Percentiles rank a stretch among this genome's conserved stretches.
Conservation (phyloP, 139 green algal genomes). For the Axilococcus clingmanii region DNA sequence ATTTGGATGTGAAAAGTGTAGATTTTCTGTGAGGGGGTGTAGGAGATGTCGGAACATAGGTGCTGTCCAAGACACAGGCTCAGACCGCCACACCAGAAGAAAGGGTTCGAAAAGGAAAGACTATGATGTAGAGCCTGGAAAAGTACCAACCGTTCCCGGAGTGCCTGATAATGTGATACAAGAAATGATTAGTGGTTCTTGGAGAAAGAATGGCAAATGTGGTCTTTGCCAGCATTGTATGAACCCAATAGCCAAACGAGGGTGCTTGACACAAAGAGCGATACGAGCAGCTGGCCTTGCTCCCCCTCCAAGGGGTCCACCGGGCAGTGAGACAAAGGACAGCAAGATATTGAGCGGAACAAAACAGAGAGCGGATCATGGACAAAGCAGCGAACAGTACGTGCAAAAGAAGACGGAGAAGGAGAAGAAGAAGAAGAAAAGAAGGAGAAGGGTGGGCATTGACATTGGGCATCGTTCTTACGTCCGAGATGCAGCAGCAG, state of each 20-base stretch:
- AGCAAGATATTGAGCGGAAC: background rate
- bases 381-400: constrained; percentile 3
- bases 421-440: background rate
- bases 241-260: too few species aligned
- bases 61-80: background rate
- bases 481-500: too few species aligned
- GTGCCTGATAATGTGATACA: background rate
- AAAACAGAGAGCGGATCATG: background rate
- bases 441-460: too few species aligned
- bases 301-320: background rate
- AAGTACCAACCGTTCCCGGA: background rate
- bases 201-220: too few species aligned
- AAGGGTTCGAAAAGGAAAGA: background rate
- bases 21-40: too few species aligned
- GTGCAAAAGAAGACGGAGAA: too few species aligned
- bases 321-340: background rate
- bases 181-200: background rate
- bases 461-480: too few species aligned
- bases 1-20: too few species aligned
- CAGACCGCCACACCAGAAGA: background rate
- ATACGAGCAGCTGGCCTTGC: too few species aligned
- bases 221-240: constrained; percentile 11
- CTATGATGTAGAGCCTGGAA: background rate
- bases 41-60: background rate
- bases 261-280: too few species aligned